A percentile compares a stretch with the other conserved stretches of the same genome.
Evolutionary conservation across 306 rosid species (phyloP).

Genomic region (Betula pendula): DNA sequence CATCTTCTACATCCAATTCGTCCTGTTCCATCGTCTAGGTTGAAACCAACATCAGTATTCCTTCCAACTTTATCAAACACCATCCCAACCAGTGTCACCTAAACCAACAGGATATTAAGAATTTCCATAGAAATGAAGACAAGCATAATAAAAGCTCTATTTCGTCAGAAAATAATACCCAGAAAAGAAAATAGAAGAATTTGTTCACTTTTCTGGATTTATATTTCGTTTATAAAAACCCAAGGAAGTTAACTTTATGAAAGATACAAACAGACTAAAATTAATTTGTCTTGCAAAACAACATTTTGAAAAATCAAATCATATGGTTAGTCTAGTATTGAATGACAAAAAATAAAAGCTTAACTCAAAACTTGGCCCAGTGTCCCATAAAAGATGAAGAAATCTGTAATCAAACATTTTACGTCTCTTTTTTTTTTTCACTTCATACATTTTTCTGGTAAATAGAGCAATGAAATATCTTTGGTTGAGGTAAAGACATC

Average conservation of each 20-base stretch:
- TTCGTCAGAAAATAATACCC: background rate
- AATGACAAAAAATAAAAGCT: background rate
- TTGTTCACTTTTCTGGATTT: background rate
- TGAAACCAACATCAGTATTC: slow-evolving; percentile 65
- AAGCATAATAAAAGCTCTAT: background rate
- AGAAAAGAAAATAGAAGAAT: background rate
- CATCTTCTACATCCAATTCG: slow-evolving; percentile 83
- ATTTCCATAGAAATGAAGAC: background rate
- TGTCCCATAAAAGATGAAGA: background rate
- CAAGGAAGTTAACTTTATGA: background rate
- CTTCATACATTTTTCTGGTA: background rate
- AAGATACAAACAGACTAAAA: background rate
- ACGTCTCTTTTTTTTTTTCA: background rate
- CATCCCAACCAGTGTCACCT: slow-evolving; percentile 65
- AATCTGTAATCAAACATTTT: background rate
- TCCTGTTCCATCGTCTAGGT: slow-evolving; percentile 88
- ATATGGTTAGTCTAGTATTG: background rate
- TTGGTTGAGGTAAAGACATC: background rate
- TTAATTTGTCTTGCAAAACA: background rate
- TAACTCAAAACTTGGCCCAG: background rate
- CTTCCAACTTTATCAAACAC: slow-evolving; percentile 72
- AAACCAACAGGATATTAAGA: slow-evolving; percentile 13
- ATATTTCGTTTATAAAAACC: background rate
- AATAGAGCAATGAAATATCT: background rate
- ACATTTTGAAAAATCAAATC: background rate